Percentiles rank a stretch among this genome's conserved stretches.
phyloP scores from a whole-genome alignment of 78 protist genomes.

The Dictyostelium brefeldianum region DNA sequence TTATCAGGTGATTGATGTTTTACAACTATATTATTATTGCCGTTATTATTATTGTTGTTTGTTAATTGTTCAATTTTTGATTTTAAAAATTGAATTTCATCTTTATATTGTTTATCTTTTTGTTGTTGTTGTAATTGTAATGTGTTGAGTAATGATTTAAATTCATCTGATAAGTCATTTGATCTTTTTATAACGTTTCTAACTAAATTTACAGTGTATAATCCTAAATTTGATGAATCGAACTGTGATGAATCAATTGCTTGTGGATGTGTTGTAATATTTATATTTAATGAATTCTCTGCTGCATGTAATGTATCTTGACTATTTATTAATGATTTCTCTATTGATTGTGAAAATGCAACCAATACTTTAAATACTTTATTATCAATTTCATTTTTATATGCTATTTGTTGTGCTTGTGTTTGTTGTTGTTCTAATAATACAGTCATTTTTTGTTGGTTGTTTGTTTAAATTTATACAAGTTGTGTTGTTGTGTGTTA shows the following conservation, averaged over 20 bases:
- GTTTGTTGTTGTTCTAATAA: constrained; percentile 33
- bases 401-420: not conserved
- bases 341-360: constrained; percentile 58
- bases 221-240: constrained; percentile 42
- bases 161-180: constrained; percentile 37
- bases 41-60: constrained; percentile 13
- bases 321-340: constrained; percentile 43
- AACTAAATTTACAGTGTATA: constrained; percentile 51
- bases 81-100: constrained; percentile 27
- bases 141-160: not conserved
- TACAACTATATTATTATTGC: not conserved
- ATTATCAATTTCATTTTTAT: constrained; percentile 12
- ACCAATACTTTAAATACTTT: constrained; percentile 62
- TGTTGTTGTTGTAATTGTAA: not conserved
- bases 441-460: constrained; percentile 41
- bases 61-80: not conserved
- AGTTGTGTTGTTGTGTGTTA: not conserved
- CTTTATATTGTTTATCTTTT: constrained; percentile 22
- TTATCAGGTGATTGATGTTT: not conserved
- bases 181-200: constrained; percentile 59
- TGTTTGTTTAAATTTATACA: not conserved
- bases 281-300: not conserved
- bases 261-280: not conserved
- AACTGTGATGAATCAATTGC: not conserved
- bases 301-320: not conserved